Conservation (phyloP, 2,329 filamentous ascomycete genomes). For the Aspergillus sp. region DNA sequence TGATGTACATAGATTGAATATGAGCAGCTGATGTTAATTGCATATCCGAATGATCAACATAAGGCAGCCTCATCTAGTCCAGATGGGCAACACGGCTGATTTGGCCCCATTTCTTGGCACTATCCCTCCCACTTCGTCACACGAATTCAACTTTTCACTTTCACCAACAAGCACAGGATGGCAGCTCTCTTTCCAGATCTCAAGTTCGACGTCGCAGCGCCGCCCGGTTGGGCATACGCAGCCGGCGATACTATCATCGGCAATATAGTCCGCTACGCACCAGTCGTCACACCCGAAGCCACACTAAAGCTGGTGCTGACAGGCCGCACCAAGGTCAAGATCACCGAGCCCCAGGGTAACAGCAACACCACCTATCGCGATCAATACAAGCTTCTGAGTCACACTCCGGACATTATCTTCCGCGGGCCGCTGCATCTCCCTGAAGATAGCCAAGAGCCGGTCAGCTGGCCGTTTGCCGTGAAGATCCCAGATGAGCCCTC, state of each 20-base stretch:
- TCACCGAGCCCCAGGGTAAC: neutral
- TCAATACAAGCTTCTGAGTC: slow-evolving; percentile 7
- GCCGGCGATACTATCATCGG: slow-evolving; percentile 16
- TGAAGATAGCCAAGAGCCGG: slow-evolving; percentile 1
- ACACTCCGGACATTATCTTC: slow-evolving; percentile 3
- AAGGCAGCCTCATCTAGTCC: too few relatives aligned
- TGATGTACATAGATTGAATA: too few relatives aligned
- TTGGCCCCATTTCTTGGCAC: too few relatives aligned
- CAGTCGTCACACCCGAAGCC: slow-evolving; percentile 13
- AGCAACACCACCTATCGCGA: slow-evolving; percentile 3
- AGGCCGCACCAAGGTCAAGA: slow-evolving; percentile 11
- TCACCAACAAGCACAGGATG: too few relatives aligned
- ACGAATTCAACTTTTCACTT: too few relatives aligned
- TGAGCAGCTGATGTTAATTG: too few relatives aligned
- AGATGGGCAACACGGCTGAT: too few relatives aligned
- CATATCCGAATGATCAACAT: too few relatives aligned
- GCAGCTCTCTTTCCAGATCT: neutral
- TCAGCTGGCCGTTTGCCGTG: slow-evolving; percentile 12
- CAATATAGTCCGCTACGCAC: slow-evolving; percentile 8
- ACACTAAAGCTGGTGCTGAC: slow-evolving; percentile 7
- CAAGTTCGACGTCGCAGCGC: slow-evolving; percentile 12
- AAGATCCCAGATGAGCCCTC: slow-evolving; percentile 8
- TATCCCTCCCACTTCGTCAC: too few relatives aligned
- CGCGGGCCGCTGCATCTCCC: slow-evolving; percentile 13
- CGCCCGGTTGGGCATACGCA: slow-evolving; percentile 9